Evolutionary conservation across 352 stramenopile genomes (phyloP).

Genomic region (Globisporangium camurandrum): DNA sequence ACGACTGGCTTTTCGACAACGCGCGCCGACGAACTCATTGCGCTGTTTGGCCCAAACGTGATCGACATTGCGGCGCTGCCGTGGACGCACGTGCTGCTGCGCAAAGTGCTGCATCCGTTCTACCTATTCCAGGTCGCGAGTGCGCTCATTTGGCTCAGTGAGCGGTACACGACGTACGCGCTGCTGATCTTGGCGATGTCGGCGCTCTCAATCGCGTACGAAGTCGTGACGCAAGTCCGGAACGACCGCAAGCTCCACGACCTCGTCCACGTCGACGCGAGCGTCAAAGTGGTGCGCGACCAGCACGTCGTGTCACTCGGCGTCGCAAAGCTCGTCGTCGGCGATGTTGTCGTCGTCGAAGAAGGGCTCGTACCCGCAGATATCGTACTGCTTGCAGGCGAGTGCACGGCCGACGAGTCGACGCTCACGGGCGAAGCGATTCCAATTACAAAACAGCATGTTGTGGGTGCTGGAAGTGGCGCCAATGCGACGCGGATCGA

Average conservation of each 20-base stretch:
- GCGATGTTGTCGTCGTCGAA: constrained; percentile 62
- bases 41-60: constrained; percentile 50
- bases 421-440: constrained; percentile 80
- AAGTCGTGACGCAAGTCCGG: constrained; percentile 53
- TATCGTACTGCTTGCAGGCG: constrained; percentile 47
- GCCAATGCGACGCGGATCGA: constrained; percentile 18
- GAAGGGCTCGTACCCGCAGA: constrained; percentile 57
- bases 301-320: constrained; percentile 30
- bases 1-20: constrained; percentile 18
- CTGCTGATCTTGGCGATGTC: constrained; percentile 57
- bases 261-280: constrained; percentile 47
- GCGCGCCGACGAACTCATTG: constrained; percentile 24
- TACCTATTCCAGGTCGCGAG: constrained; percentile 75
- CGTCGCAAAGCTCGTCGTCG: constrained; percentile 46
- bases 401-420: constrained; percentile 67
- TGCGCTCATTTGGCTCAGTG: constrained; percentile 57
- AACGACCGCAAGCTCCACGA: constrained; percentile 58
- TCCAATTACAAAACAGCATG: constrained; percentile 58
- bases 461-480: not conserved
- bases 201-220: constrained; percentile 58
- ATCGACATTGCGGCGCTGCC: constrained; percentile 41
- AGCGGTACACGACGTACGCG: constrained; percentile 62
- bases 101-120: constrained; percentile 71
- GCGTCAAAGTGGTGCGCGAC: constrained; percentile 53
- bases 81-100: constrained; percentile 41